Evolutionary conservation across 2,329 filamentous ascomycete genomes (phyloP).

Genomic region (Byssochlamys sp.): DNA sequence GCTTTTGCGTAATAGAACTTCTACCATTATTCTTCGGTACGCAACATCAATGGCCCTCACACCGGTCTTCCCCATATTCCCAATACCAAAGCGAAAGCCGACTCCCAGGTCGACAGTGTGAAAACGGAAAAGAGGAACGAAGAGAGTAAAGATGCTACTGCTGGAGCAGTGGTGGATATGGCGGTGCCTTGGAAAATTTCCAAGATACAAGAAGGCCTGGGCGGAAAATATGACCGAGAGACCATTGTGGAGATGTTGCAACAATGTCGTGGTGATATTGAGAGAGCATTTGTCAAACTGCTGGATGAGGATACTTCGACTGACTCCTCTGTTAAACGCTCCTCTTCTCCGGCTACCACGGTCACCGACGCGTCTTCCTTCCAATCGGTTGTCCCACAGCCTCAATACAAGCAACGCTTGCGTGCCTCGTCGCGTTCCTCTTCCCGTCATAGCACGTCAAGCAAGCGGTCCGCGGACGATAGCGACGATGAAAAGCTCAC

Average conservation of each 20-base stretch:
- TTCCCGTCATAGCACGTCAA: conserved; percentile 32
- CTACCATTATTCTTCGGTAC: conserved; percentile 59
- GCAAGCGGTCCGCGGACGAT: conserved; percentile 33
- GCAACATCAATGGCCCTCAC: conserved; percentile 51
- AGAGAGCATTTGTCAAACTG: conserved; percentile 44
- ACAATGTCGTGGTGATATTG: conserved; percentile 45
- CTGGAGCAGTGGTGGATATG: conserved; percentile 27
- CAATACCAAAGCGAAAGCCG: conserved; percentile 15
- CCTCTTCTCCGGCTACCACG: conserved; percentile 1
- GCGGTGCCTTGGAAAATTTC: conserved; percentile 49
- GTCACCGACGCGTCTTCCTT: conserved; percentile 5
- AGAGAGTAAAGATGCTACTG: conserved; percentile 23
- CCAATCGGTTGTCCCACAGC: conserved; percentile 12
- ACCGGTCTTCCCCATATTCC: conserved; percentile 44
- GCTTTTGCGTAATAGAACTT: conserved; percentile 39
- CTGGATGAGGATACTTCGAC: conserved; percentile 36
- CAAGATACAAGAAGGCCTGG: conserved; percentile 43
- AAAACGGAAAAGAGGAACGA: conserved; percentile 14
- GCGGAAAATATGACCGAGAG: conserved; percentile 41
- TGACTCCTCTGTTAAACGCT: conserved; percentile 5
- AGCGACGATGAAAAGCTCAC: conserved; percentile 28
- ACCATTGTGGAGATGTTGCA: conserved; percentile 45
- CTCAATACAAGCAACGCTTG: conserved; percentile 23
- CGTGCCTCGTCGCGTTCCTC: conserved; percentile 31
- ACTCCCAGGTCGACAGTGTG: conserved; percentile 6